Percentiles rank a stretch among this genome's conserved stretches.
phyloP scores from a whole-genome alignment of 2,329 filamentous ascomycete genomes.

The Aspergillus persii region DNA sequence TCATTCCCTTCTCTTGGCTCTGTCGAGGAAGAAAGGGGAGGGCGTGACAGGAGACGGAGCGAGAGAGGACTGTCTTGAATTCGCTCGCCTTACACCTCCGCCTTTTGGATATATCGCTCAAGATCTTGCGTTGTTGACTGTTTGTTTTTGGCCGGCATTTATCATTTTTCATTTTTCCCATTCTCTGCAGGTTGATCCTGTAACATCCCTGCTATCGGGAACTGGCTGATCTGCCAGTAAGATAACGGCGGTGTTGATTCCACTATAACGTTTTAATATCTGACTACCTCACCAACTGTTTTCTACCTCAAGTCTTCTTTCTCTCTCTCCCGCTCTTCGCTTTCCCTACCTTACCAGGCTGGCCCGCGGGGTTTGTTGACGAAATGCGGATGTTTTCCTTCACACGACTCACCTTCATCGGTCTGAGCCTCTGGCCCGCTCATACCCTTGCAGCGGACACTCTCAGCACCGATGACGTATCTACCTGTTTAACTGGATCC shows the following conservation, averaged over 20 bases:
- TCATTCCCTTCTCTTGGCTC: neutral
- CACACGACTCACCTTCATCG: slow-evolving; percentile 21
- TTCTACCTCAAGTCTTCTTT: neutral
- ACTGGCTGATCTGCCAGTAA: slow-evolving; percentile 7
- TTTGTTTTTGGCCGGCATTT: neutral
- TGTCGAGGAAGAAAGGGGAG: neutral
- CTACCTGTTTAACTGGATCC: slow-evolving; percentile 59
- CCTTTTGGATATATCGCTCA: neutral
- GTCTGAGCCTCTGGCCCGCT: slow-evolving; percentile 26
- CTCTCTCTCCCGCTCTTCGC: neutral
- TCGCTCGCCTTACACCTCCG: neutral
- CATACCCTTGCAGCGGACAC: slow-evolving; percentile 64
- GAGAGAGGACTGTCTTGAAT: neutral
- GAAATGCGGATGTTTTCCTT: slow-evolving; percentile 27
- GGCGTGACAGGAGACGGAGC: neutral
- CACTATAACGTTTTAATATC: neutral
- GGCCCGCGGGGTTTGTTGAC: neutral
- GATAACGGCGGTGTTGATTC: neutral
- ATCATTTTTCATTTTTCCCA: slow-evolving; percentile 7
- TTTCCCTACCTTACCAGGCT: neutral
- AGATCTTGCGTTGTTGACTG: neutral
- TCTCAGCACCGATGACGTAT: slow-evolving; percentile 77
- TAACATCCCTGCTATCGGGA: slow-evolving; percentile 8
- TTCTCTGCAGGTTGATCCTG: slow-evolving; percentile 31
- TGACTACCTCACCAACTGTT: neutral